Evolutionary conservation across 768 basidiomycete genomes (phyloP).

Genomic region (Agrocybe pediades): DNA sequence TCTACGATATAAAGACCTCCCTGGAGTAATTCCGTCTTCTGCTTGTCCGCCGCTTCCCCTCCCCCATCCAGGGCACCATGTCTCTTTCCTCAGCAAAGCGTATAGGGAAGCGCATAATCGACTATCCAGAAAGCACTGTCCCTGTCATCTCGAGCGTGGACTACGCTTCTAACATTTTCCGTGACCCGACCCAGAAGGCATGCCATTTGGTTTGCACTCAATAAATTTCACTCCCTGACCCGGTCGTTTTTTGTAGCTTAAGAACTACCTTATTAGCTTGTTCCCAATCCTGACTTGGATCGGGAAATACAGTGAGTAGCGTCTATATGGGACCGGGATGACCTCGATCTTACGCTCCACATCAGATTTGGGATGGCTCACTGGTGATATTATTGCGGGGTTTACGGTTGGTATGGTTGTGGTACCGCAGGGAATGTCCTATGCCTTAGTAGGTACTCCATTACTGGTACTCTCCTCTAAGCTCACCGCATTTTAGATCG

Average conservation of each 20-base stretch:
- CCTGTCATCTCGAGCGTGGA: slow-evolving; percentile 61
- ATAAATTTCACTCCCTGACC: slow-evolving; percentile 2
- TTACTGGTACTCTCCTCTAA: neutral
- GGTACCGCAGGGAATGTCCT: slow-evolving; percentile 94
- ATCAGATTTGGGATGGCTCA: slow-evolving; percentile 75
- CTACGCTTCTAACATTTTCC: slow-evolving; percentile 44
- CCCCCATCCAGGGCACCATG: slow-evolving; percentile 16
- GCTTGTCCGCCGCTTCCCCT: slow-evolving; percentile 6
- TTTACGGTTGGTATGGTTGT: slow-evolving; percentile 94
- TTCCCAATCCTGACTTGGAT: slow-evolving; percentile 91
- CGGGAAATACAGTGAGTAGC: slow-evolving; percentile 74
- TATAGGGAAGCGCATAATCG: slow-evolving; percentile 58
- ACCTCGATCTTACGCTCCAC: neutral
- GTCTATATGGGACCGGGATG: neutral
- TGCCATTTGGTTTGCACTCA: slow-evolving; percentile 4
- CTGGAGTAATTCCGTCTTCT: slow-evolving; percentile 7
- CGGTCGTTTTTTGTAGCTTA: slow-evolving; percentile 40
- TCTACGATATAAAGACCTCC: slow-evolving; percentile 14
- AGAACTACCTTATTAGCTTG: slow-evolving; percentile 66
- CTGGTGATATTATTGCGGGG: slow-evolving; percentile 87
- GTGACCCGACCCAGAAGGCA: slow-evolving; percentile 54
- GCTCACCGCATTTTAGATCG: slow-evolving; percentile 53
- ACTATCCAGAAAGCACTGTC: slow-evolving; percentile 58
- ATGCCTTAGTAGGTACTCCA: slow-evolving; percentile 57
- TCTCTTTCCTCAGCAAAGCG: slow-evolving; percentile 38